Evolutionary conservation across 2,329 filamentous ascomycete genomes (phyloP), one percentile per base, ranked within the genome.

Genomic region (Apiospora hydei): DNA sequence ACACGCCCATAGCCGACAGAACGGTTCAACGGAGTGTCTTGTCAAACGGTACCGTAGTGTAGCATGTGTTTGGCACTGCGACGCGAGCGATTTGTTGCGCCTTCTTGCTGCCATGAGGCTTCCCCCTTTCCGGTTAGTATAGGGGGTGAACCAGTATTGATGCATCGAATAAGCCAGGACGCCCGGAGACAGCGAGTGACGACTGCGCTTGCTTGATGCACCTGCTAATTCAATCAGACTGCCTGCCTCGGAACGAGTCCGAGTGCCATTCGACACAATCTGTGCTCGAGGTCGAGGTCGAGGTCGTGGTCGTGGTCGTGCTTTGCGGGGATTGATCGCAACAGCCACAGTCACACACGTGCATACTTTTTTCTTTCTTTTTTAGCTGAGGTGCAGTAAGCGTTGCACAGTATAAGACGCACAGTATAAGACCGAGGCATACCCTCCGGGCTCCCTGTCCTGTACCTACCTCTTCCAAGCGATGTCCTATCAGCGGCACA

Each of bases 11-110:
- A 64, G 57, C 57, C 57, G 57, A 64, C 57, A 41, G 57, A 41
- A 64, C 57, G 57, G 57, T 64, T 64, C 57, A 41, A 64, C 57
- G 57, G 57, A 41, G 57, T 64, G 34, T 64, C 57, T 64, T 64
- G 57, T 64, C 51, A 34, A 34, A 57, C 26, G 26, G 30, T n/a
- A 38, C 11, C 30, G 30, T 13, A 38, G 13, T n/a, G 10, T n/a
- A 49, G 53, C 53, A 61, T 21, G 30, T 4, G 34, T 18, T 41
- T 41, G 57, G 57, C 57, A 38, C n/a, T 38, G 57, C 57, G 34
- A 24, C 10, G 18, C 53, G 53, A 34, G 6, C 51, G 26, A 34
- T 18, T 34, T 18, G 18, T 57, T 14, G 14, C 26, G 16, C 34
- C 14, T 57, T 57, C 26, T 18, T 34, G 11, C n/a, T 51, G n/a